Base-by-base conservation (phyloP, 331 rosid species). In the Rhamnella rubrinervis region DNA sequence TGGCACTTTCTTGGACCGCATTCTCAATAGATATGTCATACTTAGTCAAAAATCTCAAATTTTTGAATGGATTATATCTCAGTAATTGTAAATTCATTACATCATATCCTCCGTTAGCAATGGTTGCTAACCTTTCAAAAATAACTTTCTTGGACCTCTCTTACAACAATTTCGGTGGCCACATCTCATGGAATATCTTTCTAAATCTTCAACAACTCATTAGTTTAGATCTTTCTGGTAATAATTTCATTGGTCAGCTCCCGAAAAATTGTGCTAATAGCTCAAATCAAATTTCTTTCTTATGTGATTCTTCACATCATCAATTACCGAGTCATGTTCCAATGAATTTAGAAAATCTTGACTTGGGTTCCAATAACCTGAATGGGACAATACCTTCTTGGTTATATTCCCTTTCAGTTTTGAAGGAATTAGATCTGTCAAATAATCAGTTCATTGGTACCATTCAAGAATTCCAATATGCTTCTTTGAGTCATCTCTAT, bases 121-220 rank as follows among this genome's bases (percentile, higher is more conserved):
- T 8, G 1, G 20, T 17, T 18, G n/a, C 8, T 2, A 52, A 52
- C 56, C 56, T 52, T 17, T 52, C 56, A 1, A 5, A 52, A 52
- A 52, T 52, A 23, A 52, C 56, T 15, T 5, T 0, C n/a, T 26
- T 57, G 12, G 23, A 57, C 66, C 57, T 63, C 9, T 39, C 64
- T 2, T 0, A 0, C 0, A 56, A 73, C n/a, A 14, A 49, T 49
- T 59, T 65, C 28, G 19, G 46, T 20, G 81, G 81, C 21, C 10
- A 68, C 11, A 31, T 76, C 7, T 72, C 82, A 38, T 46, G 39
- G 51, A 26, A 26, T 26, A 68, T 69, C 10, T 64, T 60, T 10
- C 59, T 68, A 21, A 23, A 44, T 41, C 57, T 77, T 14, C 18
- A 52, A 6, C 12, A 4, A 2, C 56, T 52, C 7, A 17, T 17